Percentiles rank a stretch among this genome's conserved stretches.
These are phyloP conservation scores for Selaginella moellendorffii DNA, from an alignment of 75 land plant species.

Conservation along the genomic window DNA sequence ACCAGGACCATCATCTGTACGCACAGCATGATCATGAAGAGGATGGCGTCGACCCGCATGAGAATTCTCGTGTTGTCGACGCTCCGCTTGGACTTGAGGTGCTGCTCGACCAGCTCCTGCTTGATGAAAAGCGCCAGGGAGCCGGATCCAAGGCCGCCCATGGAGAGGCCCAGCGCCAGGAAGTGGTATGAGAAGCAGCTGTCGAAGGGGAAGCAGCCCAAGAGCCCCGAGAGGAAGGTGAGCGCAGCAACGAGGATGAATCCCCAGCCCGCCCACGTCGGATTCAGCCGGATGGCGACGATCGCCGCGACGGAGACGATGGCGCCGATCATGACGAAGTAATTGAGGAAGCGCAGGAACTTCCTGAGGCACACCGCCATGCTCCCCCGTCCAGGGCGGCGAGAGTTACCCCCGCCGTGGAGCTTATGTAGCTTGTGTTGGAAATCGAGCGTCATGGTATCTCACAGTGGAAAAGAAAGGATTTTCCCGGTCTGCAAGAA, in stretches of 20 bases:
- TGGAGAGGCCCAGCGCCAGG: constrained; percentile 1
- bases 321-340: not conserved
- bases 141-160: constrained; percentile 4
- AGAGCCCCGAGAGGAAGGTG: not conserved
- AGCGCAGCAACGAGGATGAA: constrained; percentile 3
- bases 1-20: constrained; percentile 3
- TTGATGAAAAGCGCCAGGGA: constrained; percentile 6
- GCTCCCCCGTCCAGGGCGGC: constrained; percentile 3
- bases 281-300: not conserved
- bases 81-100: constrained; percentile 2
- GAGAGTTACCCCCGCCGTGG: not conserved
- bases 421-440: not conserved
- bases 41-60: not conserved
- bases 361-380: not conserved
- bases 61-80: not conserved
- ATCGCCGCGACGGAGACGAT: not conserved
- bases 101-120: not conserved
- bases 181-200: constrained; percentile 6
- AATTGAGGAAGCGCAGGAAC: not conserved
- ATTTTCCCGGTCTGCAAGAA: no score
- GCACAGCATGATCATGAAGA: constrained; percentile 3
- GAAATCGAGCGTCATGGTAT: not conserved
- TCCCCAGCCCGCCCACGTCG: constrained; percentile 4
- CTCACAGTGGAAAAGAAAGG: no score
- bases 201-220: not conserved